Conservation (phyloP, 2,329 filamentous ascomycete genomes). For the Fusarium proliferatum region DNA sequence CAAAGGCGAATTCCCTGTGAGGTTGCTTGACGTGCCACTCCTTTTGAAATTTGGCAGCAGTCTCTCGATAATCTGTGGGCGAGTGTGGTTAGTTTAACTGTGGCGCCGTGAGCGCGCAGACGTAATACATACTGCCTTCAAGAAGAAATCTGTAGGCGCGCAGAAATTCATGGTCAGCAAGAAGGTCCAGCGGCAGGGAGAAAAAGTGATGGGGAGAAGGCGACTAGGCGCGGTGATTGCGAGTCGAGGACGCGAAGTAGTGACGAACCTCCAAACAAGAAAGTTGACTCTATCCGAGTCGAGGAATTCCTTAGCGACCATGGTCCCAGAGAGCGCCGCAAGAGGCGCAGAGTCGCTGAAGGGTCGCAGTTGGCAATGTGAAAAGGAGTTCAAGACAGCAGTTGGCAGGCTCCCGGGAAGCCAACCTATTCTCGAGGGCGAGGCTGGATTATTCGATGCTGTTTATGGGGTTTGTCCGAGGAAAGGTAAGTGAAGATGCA, state of each 20-base stretch:
- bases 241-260: conserved; percentile 43
- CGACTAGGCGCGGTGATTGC: conserved; percentile 22
- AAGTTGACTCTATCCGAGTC: conserved; percentile 76
- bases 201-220: conserved; percentile 14
- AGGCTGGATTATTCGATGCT: conserved; percentile 24
- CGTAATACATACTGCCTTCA: conserved; percentile 68
- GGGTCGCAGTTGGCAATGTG: conserved; percentile 28
- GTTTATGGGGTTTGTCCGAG: conserved; percentile 34
- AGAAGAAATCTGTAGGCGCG: conserved; percentile 63
- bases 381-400: conserved; percentile 18
- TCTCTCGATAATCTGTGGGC: conserved; percentile 72
- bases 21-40: conserved; percentile 74
- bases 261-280: conserved; percentile 75
- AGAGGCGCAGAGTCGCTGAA: conserved; percentile 48
- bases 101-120: conserved; percentile 31
- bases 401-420: conserved; percentile 29
- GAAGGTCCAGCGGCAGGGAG: conserved; percentile 15
- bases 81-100: conserved; percentile 42
- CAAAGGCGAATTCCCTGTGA: conserved; percentile 71
- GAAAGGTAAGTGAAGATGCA: conserved; percentile 49
- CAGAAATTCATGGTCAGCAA: conserved; percentile 36
- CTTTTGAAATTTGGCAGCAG: conserved; percentile 74
- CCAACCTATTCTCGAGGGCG: conserved; percentile 31
- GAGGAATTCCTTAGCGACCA: conserved; percentile 69
- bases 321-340: conserved; percentile 52